Conservation (phyloP, 495 filamentous ascomycete genomes). For the Trichoderma orchidacearum region DNA sequence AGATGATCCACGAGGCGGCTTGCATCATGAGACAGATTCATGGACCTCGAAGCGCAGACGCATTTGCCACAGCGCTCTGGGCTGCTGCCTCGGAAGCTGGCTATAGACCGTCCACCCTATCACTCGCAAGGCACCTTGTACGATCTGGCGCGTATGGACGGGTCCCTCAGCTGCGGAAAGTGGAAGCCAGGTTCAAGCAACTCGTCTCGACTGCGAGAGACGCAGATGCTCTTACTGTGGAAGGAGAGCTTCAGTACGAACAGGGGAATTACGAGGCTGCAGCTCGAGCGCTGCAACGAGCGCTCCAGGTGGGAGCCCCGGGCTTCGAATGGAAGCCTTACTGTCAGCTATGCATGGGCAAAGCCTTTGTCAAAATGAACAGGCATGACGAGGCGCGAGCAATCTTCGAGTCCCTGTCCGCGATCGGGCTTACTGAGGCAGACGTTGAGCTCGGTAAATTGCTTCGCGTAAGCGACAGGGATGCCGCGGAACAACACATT, state of each 20-base stretch:
- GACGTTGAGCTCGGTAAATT: not conserved
- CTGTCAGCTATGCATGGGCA: constrained; percentile 2
- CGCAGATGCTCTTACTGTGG: constrained; percentile 1
- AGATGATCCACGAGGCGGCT: not conserved
- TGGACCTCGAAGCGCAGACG: not conserved
- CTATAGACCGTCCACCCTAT: not conserved
- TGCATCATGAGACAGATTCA: not conserved
- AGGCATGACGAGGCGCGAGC: not conserved
- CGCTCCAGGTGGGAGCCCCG: not conserved
- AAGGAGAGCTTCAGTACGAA: not conserved
- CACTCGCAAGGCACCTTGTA: not conserved
- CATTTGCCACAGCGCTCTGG: constrained; percentile 1
- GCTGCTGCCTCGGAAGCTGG: not conserved
- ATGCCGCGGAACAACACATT: not conserved
- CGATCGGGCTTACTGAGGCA: not conserved
- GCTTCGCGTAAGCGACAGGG: not conserved
- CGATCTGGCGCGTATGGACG: not conserved
- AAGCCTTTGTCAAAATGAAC: not conserved
- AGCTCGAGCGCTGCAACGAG: not conserved
- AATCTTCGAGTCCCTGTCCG: not conserved
- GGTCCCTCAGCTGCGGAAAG: not conserved
- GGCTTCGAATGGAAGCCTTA: constrained; percentile 1
- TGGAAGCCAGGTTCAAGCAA: not conserved
- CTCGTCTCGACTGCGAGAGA: not conserved
- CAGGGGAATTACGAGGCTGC: not conserved